Conservation (phyloP, 2,329 filamentous ascomycete species). For the Fusarium palustre region DNA sequence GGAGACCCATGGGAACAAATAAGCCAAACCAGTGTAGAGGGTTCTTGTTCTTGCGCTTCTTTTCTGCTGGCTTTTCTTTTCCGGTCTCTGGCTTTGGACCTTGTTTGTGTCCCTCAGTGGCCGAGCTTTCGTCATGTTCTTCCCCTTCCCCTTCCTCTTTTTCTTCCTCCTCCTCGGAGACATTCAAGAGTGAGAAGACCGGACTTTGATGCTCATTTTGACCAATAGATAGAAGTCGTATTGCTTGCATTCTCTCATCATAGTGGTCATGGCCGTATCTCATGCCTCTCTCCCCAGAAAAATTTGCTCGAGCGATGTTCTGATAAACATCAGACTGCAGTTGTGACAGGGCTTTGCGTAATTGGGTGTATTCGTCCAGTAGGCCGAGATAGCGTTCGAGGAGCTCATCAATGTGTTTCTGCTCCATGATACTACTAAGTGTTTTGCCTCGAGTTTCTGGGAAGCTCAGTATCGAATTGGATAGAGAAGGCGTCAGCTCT, state of each 20-base stretch:
- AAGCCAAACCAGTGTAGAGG: conserved; percentile 71
- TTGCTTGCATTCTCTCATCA: conserved; percentile 78
- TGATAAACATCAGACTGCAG: conserved; percentile 68
- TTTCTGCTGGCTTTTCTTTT: conserved; percentile 20
- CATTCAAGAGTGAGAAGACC: conserved; percentile 35
- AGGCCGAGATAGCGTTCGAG: conserved; percentile 74
- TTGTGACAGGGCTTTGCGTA: conserved; percentile 65
- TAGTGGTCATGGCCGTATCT: conserved; percentile 78
- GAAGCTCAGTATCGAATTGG: background rate
- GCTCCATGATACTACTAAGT: conserved; percentile 38
- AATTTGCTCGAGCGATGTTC: conserved; percentile 79
- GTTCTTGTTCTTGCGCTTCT: conserved; percentile 39
- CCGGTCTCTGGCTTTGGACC: conserved; percentile 17
- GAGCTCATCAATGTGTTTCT: conserved; percentile 68
- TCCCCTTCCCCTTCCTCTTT: conserved; percentile 16
- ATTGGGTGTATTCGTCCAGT: conserved; percentile 73
- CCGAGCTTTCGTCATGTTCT: background rate
- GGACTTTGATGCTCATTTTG: conserved; percentile 28
- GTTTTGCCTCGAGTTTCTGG: background rate
- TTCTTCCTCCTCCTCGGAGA: conserved; percentile 12
- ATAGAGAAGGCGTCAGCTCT: background rate
- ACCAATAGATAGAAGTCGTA: conserved; percentile 54
- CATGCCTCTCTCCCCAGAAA: conserved; percentile 70
- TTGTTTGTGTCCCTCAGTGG: background rate
- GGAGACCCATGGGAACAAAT: conserved; percentile 64